Base-by-base conservation (phyloP, 805 yeast species). In the Deakozyma indianensis region DNA sequence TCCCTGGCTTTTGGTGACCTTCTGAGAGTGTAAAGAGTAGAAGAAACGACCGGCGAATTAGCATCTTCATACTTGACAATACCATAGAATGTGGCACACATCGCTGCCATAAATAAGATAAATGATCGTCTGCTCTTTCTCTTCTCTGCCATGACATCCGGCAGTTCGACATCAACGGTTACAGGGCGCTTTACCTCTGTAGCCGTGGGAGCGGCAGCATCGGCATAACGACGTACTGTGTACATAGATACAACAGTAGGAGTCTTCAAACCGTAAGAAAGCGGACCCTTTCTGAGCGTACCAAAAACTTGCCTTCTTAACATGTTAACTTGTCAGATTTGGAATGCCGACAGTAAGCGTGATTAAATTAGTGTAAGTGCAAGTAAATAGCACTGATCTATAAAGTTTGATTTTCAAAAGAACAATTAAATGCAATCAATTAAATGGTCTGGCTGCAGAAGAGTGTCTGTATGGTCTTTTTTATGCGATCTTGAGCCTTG, bases 21-120 rank as follows among this genome's bases (percentile, higher is more conserved):
- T 58, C 98, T 75, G 54, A 90, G 65, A 51, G 85, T 82, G 62
- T 85, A 87, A 60, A 92, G 67, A 3, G 95, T 82, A 4, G 95
- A 88, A 35, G 82, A 75, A 54, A 90, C 82, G 48, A 90, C 74
- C 1, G 97, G 96, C 14, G 95, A 84, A 41, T 83, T 78, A 18
- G 87, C 78, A 60, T 87, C 88, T 61, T 92, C 98, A 64, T 90
- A 88, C 68, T 92, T 88, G 73, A 90, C 80, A 55, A 90, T 83
- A 24, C 83, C 72, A 24, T 73, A 67, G 43, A 81, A 63, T 1
- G 80, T 64, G 3, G 69, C 63, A 22, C 72, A 71, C 73, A 81
- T 77, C 44, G 73, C 63, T 14, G 67, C 60, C 41, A 72, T 62
- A 57, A 82, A 83, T 2, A 64, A 62, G 3, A 69, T 61, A 59